These are phyloP conservation scores for Tolypocladium ovalisporum DNA, from an alignment of 2,329 filamentous ascomycete species.

Conservation along the genomic window DNA sequence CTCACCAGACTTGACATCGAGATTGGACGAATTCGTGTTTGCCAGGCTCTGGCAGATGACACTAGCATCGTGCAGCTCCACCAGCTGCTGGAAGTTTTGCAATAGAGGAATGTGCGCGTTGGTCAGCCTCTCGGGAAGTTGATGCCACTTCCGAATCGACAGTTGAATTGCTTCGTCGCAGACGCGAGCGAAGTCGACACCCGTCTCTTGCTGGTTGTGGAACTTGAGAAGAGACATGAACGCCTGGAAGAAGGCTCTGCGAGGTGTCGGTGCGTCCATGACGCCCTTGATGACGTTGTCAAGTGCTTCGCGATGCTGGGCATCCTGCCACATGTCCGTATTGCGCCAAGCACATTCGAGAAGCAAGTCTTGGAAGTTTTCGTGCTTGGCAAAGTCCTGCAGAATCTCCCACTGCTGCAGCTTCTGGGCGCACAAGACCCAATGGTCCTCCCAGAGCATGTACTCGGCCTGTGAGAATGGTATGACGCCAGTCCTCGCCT, in stretches of 20 bases:
- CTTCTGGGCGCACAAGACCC: constrained; percentile 95
- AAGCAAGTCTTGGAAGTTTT: constrained; percentile 94
- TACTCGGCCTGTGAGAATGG: constrained; percentile 96
- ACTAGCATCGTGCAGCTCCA: constrained; percentile 94
- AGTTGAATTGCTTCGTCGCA: constrained; percentile 97
- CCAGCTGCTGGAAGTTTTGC: constrained; percentile 95
- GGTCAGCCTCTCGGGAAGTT: constrained; percentile 85
- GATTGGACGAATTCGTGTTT: constrained; percentile 70
- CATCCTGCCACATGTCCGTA: constrained; percentile 86
- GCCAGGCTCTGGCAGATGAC: constrained; percentile 89
- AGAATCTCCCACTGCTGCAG: constrained; percentile 98
- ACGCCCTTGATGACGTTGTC: constrained; percentile 93
- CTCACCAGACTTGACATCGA: constrained; percentile 92
- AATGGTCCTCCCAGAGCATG: constrained; percentile 99
- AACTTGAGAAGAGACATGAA: constrained; percentile 96
- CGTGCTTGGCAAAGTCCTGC: constrained; percentile 95
- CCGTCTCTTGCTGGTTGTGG: constrained; percentile 74
- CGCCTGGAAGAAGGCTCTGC: constrained; percentile 92
- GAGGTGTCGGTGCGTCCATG: constrained; percentile 90
- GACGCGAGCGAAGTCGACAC: constrained; percentile 73
- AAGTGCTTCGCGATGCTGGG: constrained; percentile 77
- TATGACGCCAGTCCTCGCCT: constrained; percentile 88
- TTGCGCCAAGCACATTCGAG: constrained; percentile 94
- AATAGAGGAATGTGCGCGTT: constrained; percentile 91
- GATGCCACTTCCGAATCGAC: constrained; percentile 97